These are phyloP conservation scores for Curvularia sp. DNA, from an alignment of 2,329 filamentous ascomycete species.

Conservation along the genomic window DNA sequence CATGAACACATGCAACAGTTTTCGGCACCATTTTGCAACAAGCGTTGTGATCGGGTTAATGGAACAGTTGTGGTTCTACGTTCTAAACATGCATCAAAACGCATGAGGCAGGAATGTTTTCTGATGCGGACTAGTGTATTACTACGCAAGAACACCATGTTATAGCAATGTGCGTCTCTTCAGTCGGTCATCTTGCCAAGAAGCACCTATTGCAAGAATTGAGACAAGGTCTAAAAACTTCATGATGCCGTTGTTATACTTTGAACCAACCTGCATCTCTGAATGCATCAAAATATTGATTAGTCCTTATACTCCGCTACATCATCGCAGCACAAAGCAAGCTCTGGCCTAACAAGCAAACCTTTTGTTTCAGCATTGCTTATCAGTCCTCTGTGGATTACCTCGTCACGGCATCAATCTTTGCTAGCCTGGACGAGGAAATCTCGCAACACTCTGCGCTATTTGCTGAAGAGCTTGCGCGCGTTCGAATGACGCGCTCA, in stretches of 20 bases:
- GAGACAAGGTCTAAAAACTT: background rate
- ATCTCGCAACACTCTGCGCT: constrained; percentile 12
- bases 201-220: background rate
- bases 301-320: background rate
- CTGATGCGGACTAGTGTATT: background rate
- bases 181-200: background rate
- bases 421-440: constrained; percentile 6
- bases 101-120: background rate
- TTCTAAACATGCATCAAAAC: background rate
- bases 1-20: background rate
- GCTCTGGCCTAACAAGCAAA: background rate
- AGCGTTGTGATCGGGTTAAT: background rate
- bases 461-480: constrained; percentile 5
- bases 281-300: background rate
- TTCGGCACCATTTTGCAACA: background rate
- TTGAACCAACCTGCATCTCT: background rate
- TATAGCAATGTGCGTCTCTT: background rate
- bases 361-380: background rate
- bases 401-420: constrained; percentile 11
- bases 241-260: background rate
- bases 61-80: background rate
- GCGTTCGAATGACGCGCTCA: background rate
- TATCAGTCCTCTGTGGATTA: background rate
- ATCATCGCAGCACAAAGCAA: background rate
- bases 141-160: background rate